Conservation (phyloP, 1,139 yeast genomes). For the Blastobotrys persicus region DNA sequence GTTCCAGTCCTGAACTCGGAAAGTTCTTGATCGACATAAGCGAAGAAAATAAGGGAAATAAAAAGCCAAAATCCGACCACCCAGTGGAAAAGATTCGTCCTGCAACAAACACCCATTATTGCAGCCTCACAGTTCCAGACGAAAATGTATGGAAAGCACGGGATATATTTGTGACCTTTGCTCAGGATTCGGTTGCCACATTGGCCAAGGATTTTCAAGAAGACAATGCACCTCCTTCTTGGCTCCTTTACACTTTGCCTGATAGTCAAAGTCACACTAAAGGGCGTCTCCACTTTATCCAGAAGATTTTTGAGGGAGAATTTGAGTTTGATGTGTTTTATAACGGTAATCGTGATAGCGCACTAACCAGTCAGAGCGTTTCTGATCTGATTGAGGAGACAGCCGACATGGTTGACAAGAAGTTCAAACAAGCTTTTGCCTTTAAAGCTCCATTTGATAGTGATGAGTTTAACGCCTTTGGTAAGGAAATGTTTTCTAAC, state of each 20-base stretch:
- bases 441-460: conserved; percentile 56
- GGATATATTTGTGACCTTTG: conserved; percentile 66
- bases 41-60: conserved; percentile 32
- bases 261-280: conserved; percentile 52
- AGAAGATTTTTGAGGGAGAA: conserved; percentile 69
- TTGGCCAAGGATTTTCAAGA: conserved; percentile 42
- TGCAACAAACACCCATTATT: conserved; percentile 53
- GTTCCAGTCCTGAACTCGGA: conserved; percentile 39
- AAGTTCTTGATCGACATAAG: conserved; percentile 34
- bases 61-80: conserved; percentile 33
- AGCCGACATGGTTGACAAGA: conserved; percentile 47
- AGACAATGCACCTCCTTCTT: conserved; percentile 37
- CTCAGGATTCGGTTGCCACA: conserved; percentile 64
- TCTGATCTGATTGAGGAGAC: conserved; percentile 40
- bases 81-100: conserved; percentile 32
- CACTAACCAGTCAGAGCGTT: conserved; percentile 5
- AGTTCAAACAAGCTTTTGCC: conserved; percentile 55
- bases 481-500: conserved; percentile 75
- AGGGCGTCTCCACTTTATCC: conserved; percentile 79
- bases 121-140: conserved; percentile 70
- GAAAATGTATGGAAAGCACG: conserved; percentile 76
- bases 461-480: conserved; percentile 54
- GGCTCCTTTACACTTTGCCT: conserved; percentile 50
- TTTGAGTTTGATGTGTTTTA: conserved; percentile 74
- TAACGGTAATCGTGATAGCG: conserved; percentile 32